These are phyloP conservation scores for Vickermania spadyakhi DNA, from an alignment of 208 protist genomes.

Conservation along the genomic window DNA sequence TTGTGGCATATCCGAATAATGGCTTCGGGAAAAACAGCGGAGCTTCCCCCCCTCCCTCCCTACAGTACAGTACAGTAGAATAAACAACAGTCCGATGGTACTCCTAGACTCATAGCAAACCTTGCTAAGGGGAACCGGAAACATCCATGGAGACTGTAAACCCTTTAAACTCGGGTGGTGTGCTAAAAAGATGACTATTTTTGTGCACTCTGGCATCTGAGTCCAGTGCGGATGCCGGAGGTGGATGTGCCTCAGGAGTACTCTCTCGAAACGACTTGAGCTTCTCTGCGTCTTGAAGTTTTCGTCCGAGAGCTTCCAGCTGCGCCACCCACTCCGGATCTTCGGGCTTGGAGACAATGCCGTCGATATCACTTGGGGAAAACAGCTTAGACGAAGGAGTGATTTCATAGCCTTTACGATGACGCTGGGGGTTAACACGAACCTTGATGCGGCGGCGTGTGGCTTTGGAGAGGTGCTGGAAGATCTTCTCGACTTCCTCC, in stretches of 20 bases:
- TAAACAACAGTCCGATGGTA: too few relatives aligned
- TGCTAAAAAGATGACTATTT: conserved; percentile 48
- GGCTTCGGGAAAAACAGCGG: too few relatives aligned
- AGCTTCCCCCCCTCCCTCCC: too few relatives aligned
- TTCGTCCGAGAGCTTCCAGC: neutral
- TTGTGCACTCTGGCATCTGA: conserved; percentile 18
- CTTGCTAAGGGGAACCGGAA: too few relatives aligned
- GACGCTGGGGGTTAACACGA: conserved; percentile 39
- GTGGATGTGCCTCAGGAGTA: neutral
- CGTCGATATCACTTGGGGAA: neutral
- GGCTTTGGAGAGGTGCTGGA: conserved; percentile 41
- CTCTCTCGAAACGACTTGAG: neutral
- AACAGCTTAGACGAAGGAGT: neutral
- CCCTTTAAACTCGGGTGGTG: conserved; percentile 66
- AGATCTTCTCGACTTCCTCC: conserved; percentile 43
- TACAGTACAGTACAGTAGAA: too few relatives aligned
- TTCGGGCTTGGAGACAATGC: too few relatives aligned
- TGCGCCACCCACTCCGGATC: neutral
- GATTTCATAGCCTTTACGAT: conserved; percentile 41
- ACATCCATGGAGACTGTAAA: conserved; percentile 16
- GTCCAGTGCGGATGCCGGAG: conserved; percentile 4
- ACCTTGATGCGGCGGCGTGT: conserved; percentile 50
- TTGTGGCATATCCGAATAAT: too few relatives aligned
- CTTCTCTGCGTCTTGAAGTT: neutral
- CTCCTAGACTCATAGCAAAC: too few relatives aligned